Percentiles rank a stretch among this genome's conserved stretches.
These are phyloP conservation scores for Tillandsia fasciculata DNA, from an alignment of 176 grass and related monocot species.

Conservation along the genomic window DNA sequence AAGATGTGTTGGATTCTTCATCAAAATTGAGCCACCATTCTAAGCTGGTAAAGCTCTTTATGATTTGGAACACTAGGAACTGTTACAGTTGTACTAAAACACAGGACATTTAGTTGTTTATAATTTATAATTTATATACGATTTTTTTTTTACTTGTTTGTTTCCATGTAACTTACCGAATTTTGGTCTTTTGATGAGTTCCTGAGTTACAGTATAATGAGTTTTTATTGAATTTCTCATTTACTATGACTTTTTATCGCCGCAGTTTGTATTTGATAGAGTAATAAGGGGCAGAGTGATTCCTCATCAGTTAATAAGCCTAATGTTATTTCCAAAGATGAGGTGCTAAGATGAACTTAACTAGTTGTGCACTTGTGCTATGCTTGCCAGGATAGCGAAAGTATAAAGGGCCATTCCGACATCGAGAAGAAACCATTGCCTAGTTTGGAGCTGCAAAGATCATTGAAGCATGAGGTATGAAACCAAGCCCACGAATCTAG, in stretches of 20 bases:
- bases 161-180: too few relatives aligned
- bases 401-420: slow-evolving; percentile 23
- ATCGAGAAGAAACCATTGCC: slow-evolving; percentile 28
- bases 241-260: too few relatives aligned
- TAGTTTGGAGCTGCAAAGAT: slow-evolving; percentile 31
- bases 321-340: neutral
- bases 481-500: neutral
- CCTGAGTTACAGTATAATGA: too few relatives aligned
- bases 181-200: too few relatives aligned
- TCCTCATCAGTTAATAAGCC: neutral
- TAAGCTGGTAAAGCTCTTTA: slow-evolving; percentile 33
- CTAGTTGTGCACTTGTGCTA: neutral
- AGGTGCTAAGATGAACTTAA: neutral
- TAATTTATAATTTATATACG: too few relatives aligned
- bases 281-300: too few relatives aligned
- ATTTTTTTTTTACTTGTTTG: too few relatives aligned
- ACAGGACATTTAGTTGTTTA: too few relatives aligned
- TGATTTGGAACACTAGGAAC: neutral
- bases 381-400: slow-evolving; percentile 49
- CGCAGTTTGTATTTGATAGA: too few relatives aligned
- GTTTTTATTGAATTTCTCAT: too few relatives aligned
- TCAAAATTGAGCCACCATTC: slow-evolving; percentile 26
- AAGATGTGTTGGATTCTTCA: slow-evolving; percentile 32
- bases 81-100: too few relatives aligned
- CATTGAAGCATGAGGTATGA: slow-evolving; percentile 75